Base-by-base conservation (phyloP, 202 grass and related monocot genomes). In the Musa balbisiana region DNA sequence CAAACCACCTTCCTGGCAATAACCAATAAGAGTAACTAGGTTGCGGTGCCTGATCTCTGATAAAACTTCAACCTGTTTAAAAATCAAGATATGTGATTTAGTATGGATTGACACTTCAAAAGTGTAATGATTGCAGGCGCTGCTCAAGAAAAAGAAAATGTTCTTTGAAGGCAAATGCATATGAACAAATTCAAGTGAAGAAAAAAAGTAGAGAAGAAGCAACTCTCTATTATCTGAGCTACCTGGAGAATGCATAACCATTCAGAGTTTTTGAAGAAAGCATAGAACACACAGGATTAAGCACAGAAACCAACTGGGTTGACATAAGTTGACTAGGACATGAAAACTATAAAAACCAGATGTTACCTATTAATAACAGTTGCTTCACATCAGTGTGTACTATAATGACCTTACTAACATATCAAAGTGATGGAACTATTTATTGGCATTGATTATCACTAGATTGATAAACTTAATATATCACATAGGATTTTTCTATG, bases 1-100 rank as follows among this genome's bases (percentile, higher is more conserved):
- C 60, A 89, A 80, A 59, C 91, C 87, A 51, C 85, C 91, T 98
- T 98, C 91, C 75, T 89, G 91, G 64, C 91, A 94, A 81, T 89
- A 94, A 62, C 94, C 94, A 21, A 98, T 80, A 53, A 94, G 87
- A 75, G 81, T 92, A 67, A 98, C 94, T 25, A 98, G 83, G 68
- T 98, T 98, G 26, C 94, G 76, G 69, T 98, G 91, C 50, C 24
- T 73, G 50, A 94, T 90, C 72, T 91, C 83, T 75, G 90, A 88
- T 73, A 98, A 75, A 70, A 56, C 75, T 79, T 68, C 80, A 75
- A 88, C 91, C 94, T 98, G 84, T 22, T 80, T 73, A 23, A 29
- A 33, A 72, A 62, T 51, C 8, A 17, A 15, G 27, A 63, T 55
- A n/a, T 49, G 26, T 58, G 33, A 43, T 17, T 14, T 65, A 52